These are phyloP conservation scores for Venturia asperata DNA, from an alignment of 2,329 filamentous ascomycete genomes.

Conservation along the genomic window DNA sequence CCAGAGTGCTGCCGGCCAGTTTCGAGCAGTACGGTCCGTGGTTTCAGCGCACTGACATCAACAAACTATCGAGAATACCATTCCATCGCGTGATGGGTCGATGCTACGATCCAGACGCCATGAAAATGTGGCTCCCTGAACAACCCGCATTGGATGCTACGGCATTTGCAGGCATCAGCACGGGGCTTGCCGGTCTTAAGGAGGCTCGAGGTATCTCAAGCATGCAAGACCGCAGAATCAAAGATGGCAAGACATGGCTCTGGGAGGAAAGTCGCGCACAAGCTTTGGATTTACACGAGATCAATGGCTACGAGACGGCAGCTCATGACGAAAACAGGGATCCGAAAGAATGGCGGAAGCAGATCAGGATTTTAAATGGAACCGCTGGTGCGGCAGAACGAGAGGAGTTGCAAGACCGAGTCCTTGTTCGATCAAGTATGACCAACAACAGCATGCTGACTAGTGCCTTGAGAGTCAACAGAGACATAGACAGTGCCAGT, in stretches of 20 bases:
- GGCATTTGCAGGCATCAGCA: constrained; percentile 5
- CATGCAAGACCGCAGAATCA: constrained; percentile 44
- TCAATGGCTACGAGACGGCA: constrained; percentile 49
- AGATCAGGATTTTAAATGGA: constrained; percentile 40
- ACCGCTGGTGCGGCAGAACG: constrained; percentile 21
- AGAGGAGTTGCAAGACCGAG: constrained; percentile 12
- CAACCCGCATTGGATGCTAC: not conserved
- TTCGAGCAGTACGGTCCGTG: constrained; percentile 45
- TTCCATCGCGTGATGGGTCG: constrained; percentile 49
- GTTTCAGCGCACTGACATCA: constrained; percentile 43
- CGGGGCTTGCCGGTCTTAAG: constrained; percentile 41
- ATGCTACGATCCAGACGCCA: constrained; percentile 45
- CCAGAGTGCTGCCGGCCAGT: constrained; percentile 29
- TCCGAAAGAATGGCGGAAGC: constrained; percentile 40
- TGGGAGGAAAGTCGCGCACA: constrained; percentile 52
- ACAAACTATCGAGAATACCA: constrained; percentile 40
- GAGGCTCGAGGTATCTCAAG: constrained; percentile 43
- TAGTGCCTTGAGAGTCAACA: constrained; percentile 10
- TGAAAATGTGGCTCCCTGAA: constrained; percentile 39
- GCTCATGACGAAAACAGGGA: constrained; percentile 40
- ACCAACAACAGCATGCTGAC: constrained; percentile 16
- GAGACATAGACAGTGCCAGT: not conserved
- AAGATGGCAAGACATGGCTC: constrained; percentile 44
- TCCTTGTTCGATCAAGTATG: not conserved
- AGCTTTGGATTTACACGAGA: constrained; percentile 47